Percentiles rank a stretch among this genome's conserved stretches.
phyloP scores from a whole-genome alignment of 2,329 filamentous ascomycete species.

The Aspergillus udagawae region DNA sequence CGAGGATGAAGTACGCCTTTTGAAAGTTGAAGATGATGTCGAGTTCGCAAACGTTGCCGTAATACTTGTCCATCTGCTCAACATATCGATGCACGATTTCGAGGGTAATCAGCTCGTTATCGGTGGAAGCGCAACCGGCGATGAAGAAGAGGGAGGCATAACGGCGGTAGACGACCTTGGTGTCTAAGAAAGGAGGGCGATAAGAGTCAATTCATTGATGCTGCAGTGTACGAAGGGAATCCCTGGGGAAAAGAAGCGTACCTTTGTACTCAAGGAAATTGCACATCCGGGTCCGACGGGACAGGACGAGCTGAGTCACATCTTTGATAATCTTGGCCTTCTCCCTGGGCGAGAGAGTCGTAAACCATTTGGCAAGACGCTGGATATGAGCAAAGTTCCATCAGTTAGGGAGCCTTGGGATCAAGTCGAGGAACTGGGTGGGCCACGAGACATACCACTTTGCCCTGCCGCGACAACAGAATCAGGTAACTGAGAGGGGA shows the following conservation, averaged over 20 bases:
- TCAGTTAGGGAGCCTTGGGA: conserved; percentile 18
- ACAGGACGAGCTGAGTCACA: conserved; percentile 94
- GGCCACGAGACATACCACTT: conserved; percentile 72
- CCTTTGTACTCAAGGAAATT: conserved; percentile 99
- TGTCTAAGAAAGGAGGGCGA: conserved; percentile 57
- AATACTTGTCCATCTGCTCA: conserved; percentile 99
- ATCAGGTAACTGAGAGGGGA: conserved; percentile 79
- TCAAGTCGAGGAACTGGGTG: conserved; percentile 30
- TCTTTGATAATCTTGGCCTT: conserved; percentile 99
- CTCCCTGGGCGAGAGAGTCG: conserved; percentile 92
- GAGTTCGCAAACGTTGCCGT: conserved; percentile 98
- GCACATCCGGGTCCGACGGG: conserved; percentile 96
- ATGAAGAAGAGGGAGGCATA: conserved; percentile 99
- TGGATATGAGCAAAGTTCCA: conserved; percentile 43
- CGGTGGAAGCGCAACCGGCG: conserved; percentile 90
- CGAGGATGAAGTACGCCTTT: conserved; percentile 98
- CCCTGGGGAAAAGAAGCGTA: conserved; percentile 33
- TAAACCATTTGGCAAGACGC: conserved; percentile 99
- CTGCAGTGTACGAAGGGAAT: background rate
- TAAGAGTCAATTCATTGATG: conserved; percentile 2
- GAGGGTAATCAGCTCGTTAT: conserved; percentile 97
- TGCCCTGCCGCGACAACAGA: conserved; percentile 94
- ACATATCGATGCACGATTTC: conserved; percentile 99
- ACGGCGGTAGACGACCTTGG: conserved; percentile 96
- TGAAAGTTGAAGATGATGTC: conserved; percentile 99